Conservation (phyloP, 73 alveolate species). For the Halteria grandinella region DNA sequence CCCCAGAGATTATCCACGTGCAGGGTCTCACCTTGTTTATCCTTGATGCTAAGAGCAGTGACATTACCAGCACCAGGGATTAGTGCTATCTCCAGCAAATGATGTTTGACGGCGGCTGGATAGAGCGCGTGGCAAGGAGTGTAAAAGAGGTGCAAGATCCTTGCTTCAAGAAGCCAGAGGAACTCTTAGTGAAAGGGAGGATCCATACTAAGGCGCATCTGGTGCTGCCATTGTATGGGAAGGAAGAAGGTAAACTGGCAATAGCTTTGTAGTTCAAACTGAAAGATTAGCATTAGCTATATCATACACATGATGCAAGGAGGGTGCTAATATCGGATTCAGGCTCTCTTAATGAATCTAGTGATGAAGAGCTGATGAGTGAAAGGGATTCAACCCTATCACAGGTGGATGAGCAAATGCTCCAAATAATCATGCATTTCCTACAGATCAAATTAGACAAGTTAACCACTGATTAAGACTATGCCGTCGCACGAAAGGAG, state of each 20-base stretch:
- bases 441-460: conserved; percentile 37
- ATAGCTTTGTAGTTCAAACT: conserved; percentile 42
- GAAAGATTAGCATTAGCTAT: neutral
- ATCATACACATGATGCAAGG: too few species aligned
- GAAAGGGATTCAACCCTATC: conserved; percentile 28
- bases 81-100: conserved; percentile 27
- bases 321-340: too few species aligned
- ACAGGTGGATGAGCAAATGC: conserved; percentile 21
- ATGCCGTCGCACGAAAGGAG: conserved; percentile 10
- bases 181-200: conserved; percentile 3
- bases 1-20: too few species aligned
- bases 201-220: conserved; percentile 38
- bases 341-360: too few species aligned
- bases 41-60: conserved; percentile 24
- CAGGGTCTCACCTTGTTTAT: conserved; percentile 35
- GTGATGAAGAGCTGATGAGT: too few species aligned
- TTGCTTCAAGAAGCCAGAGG: conserved; percentile 28
- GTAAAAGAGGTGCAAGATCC: conserved; percentile 50
- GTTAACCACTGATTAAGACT: conserved; percentile 38
- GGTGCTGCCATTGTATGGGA: conserved; percentile 19
- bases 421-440: conserved; percentile 9
- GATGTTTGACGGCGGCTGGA: conserved; percentile 52
- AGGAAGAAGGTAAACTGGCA: conserved; percentile 33
- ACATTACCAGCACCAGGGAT: conserved; percentile 15
- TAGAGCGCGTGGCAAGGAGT: conserved; percentile 34